Evolutionary conservation across 495 filamentous ascomycete species (phyloP).

Genomic region (Tuber borchii): DNA sequence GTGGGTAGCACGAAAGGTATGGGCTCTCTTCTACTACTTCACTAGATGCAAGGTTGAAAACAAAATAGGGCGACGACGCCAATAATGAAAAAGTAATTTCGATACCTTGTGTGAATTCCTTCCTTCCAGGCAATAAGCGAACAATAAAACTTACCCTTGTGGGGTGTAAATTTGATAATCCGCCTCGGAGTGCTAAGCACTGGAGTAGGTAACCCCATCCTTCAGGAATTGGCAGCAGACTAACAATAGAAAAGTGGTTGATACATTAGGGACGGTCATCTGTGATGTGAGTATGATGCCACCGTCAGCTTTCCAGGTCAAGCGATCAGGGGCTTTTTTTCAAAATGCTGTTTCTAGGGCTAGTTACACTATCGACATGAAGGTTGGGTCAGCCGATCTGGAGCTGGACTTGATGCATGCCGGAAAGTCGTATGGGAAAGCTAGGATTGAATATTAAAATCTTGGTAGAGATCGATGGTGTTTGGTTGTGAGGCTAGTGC

Average conservation of each 20-base stretch:
- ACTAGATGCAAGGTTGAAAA: neutral
- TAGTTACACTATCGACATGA: conserved; percentile 12
- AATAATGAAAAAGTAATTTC: conserved; percentile 12
- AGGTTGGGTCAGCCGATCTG: conserved; percentile 6
- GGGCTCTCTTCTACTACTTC: neutral
- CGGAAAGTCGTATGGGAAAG: conserved; percentile 2
- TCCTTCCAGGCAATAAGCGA: neutral
- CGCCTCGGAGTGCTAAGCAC: conserved; percentile 14
- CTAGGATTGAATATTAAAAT: conserved; percentile 12
- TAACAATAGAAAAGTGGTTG: conserved; percentile 14
- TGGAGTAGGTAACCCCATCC: neutral
- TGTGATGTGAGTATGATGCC: conserved; percentile 10
- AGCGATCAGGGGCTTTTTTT: neutral
- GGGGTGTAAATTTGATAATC: conserved; percentile 8
- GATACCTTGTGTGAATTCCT: conserved; percentile 2
- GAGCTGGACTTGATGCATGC: conserved; percentile 1
- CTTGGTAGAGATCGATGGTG: neutral
- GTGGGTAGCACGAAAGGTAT: conserved; percentile 32
- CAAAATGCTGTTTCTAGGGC: neutral
- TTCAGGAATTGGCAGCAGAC: neutral
- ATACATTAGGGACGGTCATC: conserved; percentile 8
- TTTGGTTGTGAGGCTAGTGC: neutral
- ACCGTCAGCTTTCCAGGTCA: conserved; percentile 9
- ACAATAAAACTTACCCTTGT: neutral
- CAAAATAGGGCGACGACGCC: conserved; percentile 22